Evolutionary conservation across 495 filamentous ascomycete species (phyloP).

Genomic region (Parathielavia hyrcaniae): DNA sequence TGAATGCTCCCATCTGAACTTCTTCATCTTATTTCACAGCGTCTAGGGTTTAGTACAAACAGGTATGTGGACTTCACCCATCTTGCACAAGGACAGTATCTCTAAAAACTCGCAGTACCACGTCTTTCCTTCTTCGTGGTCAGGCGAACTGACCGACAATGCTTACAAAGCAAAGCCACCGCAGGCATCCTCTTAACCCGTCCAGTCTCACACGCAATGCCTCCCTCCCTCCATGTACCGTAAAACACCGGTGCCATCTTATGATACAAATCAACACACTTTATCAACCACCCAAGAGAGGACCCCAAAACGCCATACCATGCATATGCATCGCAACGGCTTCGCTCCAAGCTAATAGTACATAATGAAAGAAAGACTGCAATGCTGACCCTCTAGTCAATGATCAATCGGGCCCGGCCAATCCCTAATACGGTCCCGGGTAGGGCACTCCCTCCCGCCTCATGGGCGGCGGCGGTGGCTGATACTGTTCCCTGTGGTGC

Average conservation of each 20-base stretch:
- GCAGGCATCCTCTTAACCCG: not conserved
- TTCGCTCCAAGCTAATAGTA: not conserved
- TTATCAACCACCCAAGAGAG: not conserved
- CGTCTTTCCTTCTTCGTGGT: too few relatives aligned
- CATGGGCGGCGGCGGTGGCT: not conserved
- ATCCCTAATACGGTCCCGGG: conserved; percentile 1
- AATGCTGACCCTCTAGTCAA: not conserved
- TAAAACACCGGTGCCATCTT: conserved; percentile 2
- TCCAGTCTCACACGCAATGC: not conserved
- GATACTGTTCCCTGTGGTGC: conserved; percentile 13
- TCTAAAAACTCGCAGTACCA: too few relatives aligned
- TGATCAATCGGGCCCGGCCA: not conserved
- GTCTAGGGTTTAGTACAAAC: too few relatives aligned
- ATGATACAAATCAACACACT: conserved; percentile 5
- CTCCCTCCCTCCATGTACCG: not conserved
- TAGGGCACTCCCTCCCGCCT: conserved; percentile 4
- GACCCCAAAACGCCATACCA: conserved; percentile 20
- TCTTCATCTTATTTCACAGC: too few relatives aligned
- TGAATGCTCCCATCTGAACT: too few relatives aligned
- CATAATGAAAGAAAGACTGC: not conserved
- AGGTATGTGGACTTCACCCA: too few relatives aligned
- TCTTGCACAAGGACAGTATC: too few relatives aligned
- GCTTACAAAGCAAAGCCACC: too few relatives aligned
- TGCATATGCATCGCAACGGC: conserved; percentile 16
- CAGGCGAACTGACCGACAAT: too few relatives aligned